Percentiles rank a stretch among this genome's conserved stretches.
Evolutionary conservation across 768 basidiomycete species (phyloP).

Genomic region (Rhizopogon sp.): DNA sequence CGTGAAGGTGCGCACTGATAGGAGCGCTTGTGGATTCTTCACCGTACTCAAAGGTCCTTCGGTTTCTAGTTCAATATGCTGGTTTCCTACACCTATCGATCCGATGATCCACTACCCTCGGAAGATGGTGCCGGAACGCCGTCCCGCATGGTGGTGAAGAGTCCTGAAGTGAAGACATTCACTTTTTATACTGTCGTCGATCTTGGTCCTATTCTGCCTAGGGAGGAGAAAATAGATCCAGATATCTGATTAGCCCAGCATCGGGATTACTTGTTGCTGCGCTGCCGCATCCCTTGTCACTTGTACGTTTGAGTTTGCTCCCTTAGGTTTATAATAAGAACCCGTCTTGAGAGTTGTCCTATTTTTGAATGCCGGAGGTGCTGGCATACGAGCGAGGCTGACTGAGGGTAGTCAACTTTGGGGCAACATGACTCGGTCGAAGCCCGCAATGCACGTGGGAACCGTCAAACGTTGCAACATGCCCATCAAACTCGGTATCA

Average conservation of each 20-base stretch:
- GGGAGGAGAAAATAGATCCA: conserved; percentile 39
- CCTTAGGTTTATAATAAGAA: too few relatives aligned
- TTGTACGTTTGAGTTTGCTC: neutral
- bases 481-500: neutral
- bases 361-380: neutral
- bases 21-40: neutral
- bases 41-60: neutral
- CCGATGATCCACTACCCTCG: conserved; percentile 74
- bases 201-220: conserved; percentile 64
- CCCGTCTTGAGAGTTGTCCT: neutral
- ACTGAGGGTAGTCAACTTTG: neutral
- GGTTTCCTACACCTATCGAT: conserved; percentile 89
- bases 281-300: neutral
- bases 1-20: conserved; percentile 57
- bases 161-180: conserved; percentile 80
- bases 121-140: conserved; percentile 52
- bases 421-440: neutral
- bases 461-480: neutral
- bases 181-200: conserved; percentile 85
- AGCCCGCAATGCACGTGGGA: neutral
- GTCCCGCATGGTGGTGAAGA: conserved; percentile 40
- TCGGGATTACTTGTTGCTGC: neutral
- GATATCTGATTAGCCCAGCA: conserved; percentile 9
- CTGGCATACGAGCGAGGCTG: neutral
- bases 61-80: conserved; percentile 81